Conservation (phyloP, 495 filamentous ascomycete species). For the Penicillium odoratum region DNA sequence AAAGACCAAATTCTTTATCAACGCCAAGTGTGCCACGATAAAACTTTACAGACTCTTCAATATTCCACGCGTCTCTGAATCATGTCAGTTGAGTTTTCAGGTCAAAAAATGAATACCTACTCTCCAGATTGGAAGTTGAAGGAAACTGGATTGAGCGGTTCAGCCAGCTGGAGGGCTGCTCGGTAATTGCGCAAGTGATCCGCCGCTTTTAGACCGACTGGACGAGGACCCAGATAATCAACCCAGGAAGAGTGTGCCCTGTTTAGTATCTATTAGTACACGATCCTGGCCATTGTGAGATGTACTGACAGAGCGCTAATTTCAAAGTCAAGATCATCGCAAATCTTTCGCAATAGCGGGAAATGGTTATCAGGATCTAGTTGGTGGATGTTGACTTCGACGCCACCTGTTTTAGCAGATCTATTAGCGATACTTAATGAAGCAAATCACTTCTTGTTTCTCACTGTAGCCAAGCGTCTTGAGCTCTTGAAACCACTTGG, state of each 20-base stretch:
- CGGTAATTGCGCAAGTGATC: slow-evolving; percentile 23
- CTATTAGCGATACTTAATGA: neutral
- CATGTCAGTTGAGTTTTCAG: neutral
- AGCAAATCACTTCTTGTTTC: neutral
- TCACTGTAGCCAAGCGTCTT: slow-evolving; percentile 31
- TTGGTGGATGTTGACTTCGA: slow-evolving; percentile 25
- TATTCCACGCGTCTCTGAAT: slow-evolving; percentile 25
- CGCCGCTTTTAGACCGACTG: slow-evolving; percentile 18
- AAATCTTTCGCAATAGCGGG: slow-evolving; percentile 17
- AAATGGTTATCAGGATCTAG: slow-evolving; percentile 14
- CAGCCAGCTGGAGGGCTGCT: slow-evolving; percentile 15
- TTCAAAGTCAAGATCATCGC: slow-evolving; percentile 23
- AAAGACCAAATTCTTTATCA: slow-evolving; percentile 25
- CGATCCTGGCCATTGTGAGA: neutral
- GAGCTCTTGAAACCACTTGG: slow-evolving; percentile 18
- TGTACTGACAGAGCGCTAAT: slow-evolving; percentile 23
- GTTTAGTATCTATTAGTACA: neutral
- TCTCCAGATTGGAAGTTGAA: slow-evolving; percentile 31
- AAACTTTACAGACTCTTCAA: slow-evolving; percentile 30
- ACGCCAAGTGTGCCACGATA: slow-evolving; percentile 22
- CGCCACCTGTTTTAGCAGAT: slow-evolving; percentile 8
- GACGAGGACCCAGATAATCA: slow-evolving; percentile 22
- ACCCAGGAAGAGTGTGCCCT: slow-evolving; percentile 27
- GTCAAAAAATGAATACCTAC: slow-evolving; percentile 1
- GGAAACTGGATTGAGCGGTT: slow-evolving; percentile 15